Evolutionary conservation across 768 basidiomycete species (phyloP), one percentile per base, ranked within the genome.

Genomic region (Sarcomyxa edulis): DNA sequence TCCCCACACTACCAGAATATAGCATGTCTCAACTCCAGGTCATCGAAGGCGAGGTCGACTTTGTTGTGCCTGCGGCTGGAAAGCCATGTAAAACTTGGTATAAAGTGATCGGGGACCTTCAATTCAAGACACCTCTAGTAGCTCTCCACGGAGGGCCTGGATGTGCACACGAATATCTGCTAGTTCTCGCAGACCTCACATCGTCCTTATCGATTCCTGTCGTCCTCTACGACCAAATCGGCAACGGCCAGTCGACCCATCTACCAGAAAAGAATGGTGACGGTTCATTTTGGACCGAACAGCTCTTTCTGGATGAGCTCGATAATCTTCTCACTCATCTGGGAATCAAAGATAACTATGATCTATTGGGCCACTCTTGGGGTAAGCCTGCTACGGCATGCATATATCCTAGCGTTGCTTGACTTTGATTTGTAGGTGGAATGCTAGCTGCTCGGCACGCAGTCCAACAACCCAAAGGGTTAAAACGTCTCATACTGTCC

Each of bases 351-450:
- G 47, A 52, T 5, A 44, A 50, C n/a, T 78, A 66, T 49, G 61
- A 68, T 45, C 48, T 79, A 2, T 45, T 68, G 1, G 78, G 78
- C 0, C 77, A 79, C 33, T 76, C 72, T 4, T 77, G 76, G 76
- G 78, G 78, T 9, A 25, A 7, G 37, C 11, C 18, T 15, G 15
- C 7, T 11, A 6, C 8, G 16, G 15, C 31, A 7, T 38, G 20
- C 10, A 5, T 22, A 11, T 28, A 7, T 7, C 19, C 25, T 16
- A 15, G 11, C 14, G 9, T 24, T 28, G 14, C 18, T 19, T 5
- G 12, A n/a, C n/a, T 16, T 28, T 28, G 10, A 6, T 14, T 15
- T n/a, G n/a, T 6, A 10, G 26, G 7, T 31, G 75, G 69, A 1
- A 74, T 74, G 56, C 58, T 79, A 7, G 73, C 58, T 0, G 45